Conservation (phyloP, 495 filamentous ascomycete genomes). For the Pyrenopolyporus hunteri region DNA sequence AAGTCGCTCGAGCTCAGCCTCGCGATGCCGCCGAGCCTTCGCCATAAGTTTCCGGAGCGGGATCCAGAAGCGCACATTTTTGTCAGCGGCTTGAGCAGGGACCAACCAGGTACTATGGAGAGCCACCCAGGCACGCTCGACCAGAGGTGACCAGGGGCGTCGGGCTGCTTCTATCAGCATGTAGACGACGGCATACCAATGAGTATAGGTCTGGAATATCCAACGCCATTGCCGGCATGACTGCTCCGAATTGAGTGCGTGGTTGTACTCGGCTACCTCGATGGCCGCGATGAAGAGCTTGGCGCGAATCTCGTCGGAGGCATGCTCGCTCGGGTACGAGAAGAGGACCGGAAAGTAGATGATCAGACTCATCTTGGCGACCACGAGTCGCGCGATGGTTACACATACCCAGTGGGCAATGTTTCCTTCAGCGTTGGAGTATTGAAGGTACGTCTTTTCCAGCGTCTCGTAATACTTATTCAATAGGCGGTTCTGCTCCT, state of each 20-base stretch:
- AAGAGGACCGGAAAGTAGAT: constrained; percentile 53
- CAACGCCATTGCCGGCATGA: constrained; percentile 63
- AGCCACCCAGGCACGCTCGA: constrained; percentile 62
- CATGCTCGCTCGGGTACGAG: constrained; percentile 34
- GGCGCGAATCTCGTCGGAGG: constrained; percentile 46
- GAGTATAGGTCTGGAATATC: constrained; percentile 63
- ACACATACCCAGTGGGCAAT: constrained; percentile 53
- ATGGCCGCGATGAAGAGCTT: constrained; percentile 53
- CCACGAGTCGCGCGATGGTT: constrained; percentile 49
- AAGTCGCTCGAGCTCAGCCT: constrained; percentile 49
- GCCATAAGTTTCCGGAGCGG: constrained; percentile 59
- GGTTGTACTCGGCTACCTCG: constrained; percentile 63
- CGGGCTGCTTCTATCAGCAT: constrained; percentile 59
- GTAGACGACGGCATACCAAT: constrained; percentile 64
- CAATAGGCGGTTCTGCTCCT: constrained; percentile 53
- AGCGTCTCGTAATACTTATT: constrained; percentile 50
- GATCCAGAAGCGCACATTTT: constrained; percentile 56
- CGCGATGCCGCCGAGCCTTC: constrained; percentile 55
- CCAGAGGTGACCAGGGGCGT: constrained; percentile 55
- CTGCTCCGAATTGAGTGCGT: constrained; percentile 55
- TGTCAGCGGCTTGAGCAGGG: constrained; percentile 45
- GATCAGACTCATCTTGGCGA: constrained; percentile 56
- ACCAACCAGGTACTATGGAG: constrained; percentile 58
- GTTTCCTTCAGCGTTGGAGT: constrained; percentile 43
- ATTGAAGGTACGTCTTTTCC: constrained; percentile 52